A percentile compares a stretch with the other conserved stretches of the same genome.
Evolutionary conservation across 2,329 filamentous ascomycete genomes (phyloP).

Genomic region (Simplicillium aogashimaense): DNA sequence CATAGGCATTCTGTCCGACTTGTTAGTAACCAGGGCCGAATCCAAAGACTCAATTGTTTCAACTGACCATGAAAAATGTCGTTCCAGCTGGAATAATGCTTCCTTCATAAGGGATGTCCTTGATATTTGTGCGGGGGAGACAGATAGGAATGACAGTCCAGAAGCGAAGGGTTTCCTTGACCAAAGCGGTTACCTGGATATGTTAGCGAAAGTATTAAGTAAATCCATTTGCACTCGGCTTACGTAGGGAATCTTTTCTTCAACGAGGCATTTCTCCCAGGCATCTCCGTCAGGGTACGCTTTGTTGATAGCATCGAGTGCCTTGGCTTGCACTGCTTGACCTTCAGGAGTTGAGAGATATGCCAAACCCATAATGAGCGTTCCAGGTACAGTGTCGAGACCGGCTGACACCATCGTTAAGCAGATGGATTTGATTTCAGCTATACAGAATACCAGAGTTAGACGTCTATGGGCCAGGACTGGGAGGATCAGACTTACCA

Average conservation of each 20-base stretch:
- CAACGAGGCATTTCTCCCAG: conserved; percentile 63
- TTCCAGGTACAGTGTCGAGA: conserved; percentile 71
- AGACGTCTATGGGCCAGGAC: background rate
- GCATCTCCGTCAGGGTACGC: conserved; percentile 65
- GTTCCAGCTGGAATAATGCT: conserved; percentile 63
- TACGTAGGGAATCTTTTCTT: conserved; percentile 69
- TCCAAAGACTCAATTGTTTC: background rate
- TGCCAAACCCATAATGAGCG: conserved; percentile 70
- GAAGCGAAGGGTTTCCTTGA: conserved; percentile 70
- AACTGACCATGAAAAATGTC: conserved; percentile 63
- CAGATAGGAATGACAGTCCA: conserved; percentile 75
- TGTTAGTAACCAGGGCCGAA: background rate
- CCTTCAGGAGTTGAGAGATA: conserved; percentile 61
- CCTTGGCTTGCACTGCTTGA: conserved; percentile 59
- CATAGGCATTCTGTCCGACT: conserved; percentile 52
- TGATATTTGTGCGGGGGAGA: conserved; percentile 61
- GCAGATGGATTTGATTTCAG: conserved; percentile 71
- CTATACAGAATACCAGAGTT: conserved; percentile 24
- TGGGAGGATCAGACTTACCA: conserved; percentile 10
- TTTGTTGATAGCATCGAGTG: conserved; percentile 59
- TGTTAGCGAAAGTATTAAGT: too few relatives aligned
- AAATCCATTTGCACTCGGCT: too few relatives aligned
- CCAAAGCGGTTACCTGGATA: conserved; percentile 46
- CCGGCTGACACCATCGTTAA: conserved; percentile 75
- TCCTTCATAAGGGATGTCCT: conserved; percentile 60